A percentile compares a stretch with the other conserved stretches of the same genome.
phyloP scores from a whole-genome alignment of 1,284 basidiomycete genomes.

The Papiliotrema laurentii region DNA sequence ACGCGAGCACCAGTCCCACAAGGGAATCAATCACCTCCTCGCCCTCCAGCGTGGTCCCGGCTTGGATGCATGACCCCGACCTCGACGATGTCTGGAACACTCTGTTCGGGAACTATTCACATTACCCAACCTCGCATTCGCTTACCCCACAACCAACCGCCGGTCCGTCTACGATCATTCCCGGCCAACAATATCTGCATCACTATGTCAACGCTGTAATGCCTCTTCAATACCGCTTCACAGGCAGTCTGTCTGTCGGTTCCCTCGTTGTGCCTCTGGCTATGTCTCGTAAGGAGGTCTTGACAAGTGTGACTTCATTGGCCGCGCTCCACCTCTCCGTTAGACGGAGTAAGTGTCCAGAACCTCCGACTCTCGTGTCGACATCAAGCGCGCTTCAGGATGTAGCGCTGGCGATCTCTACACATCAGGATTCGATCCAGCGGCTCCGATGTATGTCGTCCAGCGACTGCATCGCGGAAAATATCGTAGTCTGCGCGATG shows the following conservation, averaged over 20 bases:
- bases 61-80: too few relatives aligned
- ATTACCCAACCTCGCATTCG: too few relatives aligned
- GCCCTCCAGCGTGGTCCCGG: too few relatives aligned
- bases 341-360: conserved; percentile 11
- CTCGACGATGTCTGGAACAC: conserved; percentile 10
- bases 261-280: conserved; percentile 23
- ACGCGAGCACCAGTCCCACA: too few relatives aligned
- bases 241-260: conserved; percentile 6
- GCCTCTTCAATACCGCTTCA: conserved; percentile 26
- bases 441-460: conserved; percentile 10
- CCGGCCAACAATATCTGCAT: conserved; percentile 15
- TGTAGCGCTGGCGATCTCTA: too few relatives aligned
- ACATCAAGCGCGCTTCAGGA: too few relatives aligned
- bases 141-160: too few relatives aligned
- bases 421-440: conserved; percentile 12
- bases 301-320: conserved; percentile 17
- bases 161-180: background rate
- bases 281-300: conserved; percentile 13
- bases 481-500: conserved; percentile 21
- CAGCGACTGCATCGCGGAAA: conserved; percentile 15
- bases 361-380: too few relatives aligned
- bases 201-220: conserved; percentile 30
- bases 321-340: conserved; percentile 26
- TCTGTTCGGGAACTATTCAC: background rate
- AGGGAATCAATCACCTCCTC: too few relatives aligned